phyloP scores from a whole-genome alignment of 78 protist species.

The Planoprotostelium fungivorum region DNA sequence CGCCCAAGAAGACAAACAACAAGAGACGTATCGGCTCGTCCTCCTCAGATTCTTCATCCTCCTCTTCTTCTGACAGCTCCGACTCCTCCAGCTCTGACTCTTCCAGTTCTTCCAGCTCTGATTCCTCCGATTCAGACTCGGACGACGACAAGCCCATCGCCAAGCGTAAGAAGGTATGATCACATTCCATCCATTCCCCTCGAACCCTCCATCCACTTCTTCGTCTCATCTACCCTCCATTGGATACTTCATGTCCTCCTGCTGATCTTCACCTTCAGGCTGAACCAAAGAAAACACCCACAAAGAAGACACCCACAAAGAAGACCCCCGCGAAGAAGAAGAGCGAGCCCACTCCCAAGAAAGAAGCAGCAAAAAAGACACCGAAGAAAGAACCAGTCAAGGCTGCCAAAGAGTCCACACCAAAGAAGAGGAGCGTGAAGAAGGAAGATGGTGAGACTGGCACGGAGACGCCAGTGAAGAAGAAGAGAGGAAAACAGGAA shows the following conservation, averaged over 20 bases:
- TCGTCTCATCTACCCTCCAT: not conserved
- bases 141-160: not conserved
- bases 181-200: not conserved
- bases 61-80: not conserved
- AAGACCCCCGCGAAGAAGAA: conserved; percentile 10
- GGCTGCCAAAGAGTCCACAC: conserved; percentile 4
- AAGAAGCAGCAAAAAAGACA: conserved; percentile 29
- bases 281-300: conserved; percentile 2
- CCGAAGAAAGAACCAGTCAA: conserved; percentile 10
- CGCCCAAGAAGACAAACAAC: not conserved
- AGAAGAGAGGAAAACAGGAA: not conserved
- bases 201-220: not conserved
- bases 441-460: conserved; percentile 1
- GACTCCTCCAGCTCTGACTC: not conserved
- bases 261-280: conserved; percentile 4
- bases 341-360: not conserved
- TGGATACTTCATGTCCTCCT: not conserved
- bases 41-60: no score
- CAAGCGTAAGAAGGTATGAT: not conserved
- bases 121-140: not conserved
- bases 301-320: conserved; percentile 4
- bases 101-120: not conserved
- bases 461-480: conserved; percentile 3
- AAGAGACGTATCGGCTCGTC: no score
- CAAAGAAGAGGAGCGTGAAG: conserved; percentile 16